Base-by-base conservation (phyloP, 306 rosid species). In the Trifolium dubium region DNA sequence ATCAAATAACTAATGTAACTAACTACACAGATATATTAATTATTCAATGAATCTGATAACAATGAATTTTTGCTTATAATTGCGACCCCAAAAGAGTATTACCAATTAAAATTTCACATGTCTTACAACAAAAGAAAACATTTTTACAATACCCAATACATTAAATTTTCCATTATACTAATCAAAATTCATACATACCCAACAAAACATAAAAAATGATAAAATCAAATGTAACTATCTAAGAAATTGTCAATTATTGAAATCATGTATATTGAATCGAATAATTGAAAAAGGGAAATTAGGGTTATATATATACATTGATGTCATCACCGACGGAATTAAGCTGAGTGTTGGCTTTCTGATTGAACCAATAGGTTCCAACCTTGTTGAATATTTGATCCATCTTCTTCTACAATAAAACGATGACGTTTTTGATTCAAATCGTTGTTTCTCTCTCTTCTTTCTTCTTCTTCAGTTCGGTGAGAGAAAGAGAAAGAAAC, bases 331-430 rank as follows among this genome's bases (percentile, higher is more conserved):
- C 90, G 67, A 85, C 93, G 43, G 97, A 92, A 76, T 43, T 19
- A 75, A 92, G 49, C 77, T 92, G 92, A 81, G 65, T 86, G 74
- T 44, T 23, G 72, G 96, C 93, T 84, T 55, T 92, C 80, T 88
- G 86, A 71, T 80, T 89, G 79, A 92, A 92, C 97, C 96, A 89
- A 67, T 86, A 92, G 9, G 96, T 74, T 34, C 98, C 98, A 8
- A 85, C 93, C 79, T 85, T 85, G 92, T 72, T 81, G 77, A 85
- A 8, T 39, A 92, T 65, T 85, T 84, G 89, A 86, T 92, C 90
- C 98, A 89, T 92, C 4, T 54, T 41, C 41, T 56, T 31, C 64
- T 46, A 12, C 59, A 8, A 31, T 8, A 8, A 37, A 43, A 39
- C 37, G 39, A 18, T 34, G 10, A 8, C 50, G 32, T 65, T 83